These are phyloP conservation scores for Salix brachista DNA, from an alignment of 345 rosid genomes.

Conservation along the genomic window DNA sequence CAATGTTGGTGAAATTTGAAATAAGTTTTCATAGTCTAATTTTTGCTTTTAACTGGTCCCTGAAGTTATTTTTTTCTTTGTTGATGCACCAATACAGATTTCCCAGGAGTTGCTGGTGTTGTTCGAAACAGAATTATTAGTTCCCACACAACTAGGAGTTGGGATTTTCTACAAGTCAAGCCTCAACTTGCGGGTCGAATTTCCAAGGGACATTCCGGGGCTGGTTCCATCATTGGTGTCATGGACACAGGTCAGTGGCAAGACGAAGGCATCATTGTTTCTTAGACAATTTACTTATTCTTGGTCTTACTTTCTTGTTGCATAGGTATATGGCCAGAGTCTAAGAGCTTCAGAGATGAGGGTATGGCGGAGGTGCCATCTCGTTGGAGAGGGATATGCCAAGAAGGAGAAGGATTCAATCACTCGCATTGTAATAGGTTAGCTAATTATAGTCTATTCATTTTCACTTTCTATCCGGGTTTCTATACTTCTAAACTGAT, in stretches of 20 bases:
- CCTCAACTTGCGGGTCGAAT: slow-evolving; percentile 33
- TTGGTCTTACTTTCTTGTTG: not conserved
- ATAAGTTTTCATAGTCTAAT: not conserved
- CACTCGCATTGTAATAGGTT: not conserved
- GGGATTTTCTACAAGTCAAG: slow-evolving; percentile 56
- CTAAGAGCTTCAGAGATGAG: slow-evolving; percentile 27
- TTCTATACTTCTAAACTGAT: not conserved
- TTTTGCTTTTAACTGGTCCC: not conserved
- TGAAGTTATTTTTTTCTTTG: not conserved
- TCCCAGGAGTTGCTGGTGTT: slow-evolving; percentile 29
- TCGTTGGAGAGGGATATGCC: slow-evolving; percentile 33
- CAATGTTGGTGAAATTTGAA: not conserved
- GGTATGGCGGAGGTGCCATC: slow-evolving; percentile 39
- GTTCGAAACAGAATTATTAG: slow-evolving; percentile 47
- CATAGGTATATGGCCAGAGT: slow-evolving; percentile 40
- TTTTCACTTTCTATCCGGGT: not conserved
- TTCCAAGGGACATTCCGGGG: slow-evolving; percentile 47
- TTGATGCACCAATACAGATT: not conserved
- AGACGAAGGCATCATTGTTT: not conserved
- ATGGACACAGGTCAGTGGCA: slow-evolving; percentile 41
- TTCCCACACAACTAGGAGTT: slow-evolving; percentile 61
- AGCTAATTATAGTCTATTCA: not conserved
- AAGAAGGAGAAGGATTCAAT: not conserved
- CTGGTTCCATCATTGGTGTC: slow-evolving; percentile 58
- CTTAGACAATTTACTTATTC: not conserved